Evolutionary conservation across 2,329 filamentous ascomycete species (phyloP), one percentile per base, ranked within the genome.

Genomic region (Aspergillus fijiensis): DNA sequence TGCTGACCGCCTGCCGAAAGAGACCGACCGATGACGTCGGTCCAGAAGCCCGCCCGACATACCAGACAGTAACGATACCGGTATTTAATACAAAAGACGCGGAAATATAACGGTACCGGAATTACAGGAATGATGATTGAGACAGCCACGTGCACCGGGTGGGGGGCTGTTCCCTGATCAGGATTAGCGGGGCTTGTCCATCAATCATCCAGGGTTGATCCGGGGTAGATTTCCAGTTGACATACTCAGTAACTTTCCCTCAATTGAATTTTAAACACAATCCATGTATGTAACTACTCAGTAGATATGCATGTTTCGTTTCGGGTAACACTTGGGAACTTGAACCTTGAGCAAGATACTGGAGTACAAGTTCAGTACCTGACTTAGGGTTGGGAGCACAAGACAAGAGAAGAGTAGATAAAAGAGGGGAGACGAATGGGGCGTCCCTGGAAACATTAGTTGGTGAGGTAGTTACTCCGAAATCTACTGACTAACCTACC

Each of bases 131-230:
- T 16, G 33, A 35, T 50, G 12, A 35, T 50, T 58, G 47, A 60
- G 56, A 55, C 52, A 63, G 65, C 66, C 65, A 68, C 66, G 66
- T 68, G 65, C 62, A 31, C 6, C 5, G n/a, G 39, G 51, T 62
- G 62, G 59, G 63, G 58, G 59, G 49, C 48, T 58, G 59, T 52
- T 3, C 29, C 59, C 48, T 29, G 57, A 51, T 10, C 2, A 19
- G 52, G 65, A 14, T 60, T 67, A 67, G 62, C 39, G 53, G 45
- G 16, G 48, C 29, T 47, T 45, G 39, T 47, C 49, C 52, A 50
- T 57, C 33, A 57, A 29, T 35, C 33, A 47, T 58, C n/a, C 45
- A 51, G 21, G 61, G 63, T 60, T 61, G 59, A 63, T 67, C 65
- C 52, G 65, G 65, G 65, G 60, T 66, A 67, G 60, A 53, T n/a